phyloP scores from a whole-genome alignment of 257 asterid species.

The Solanum chaucha region DNA sequence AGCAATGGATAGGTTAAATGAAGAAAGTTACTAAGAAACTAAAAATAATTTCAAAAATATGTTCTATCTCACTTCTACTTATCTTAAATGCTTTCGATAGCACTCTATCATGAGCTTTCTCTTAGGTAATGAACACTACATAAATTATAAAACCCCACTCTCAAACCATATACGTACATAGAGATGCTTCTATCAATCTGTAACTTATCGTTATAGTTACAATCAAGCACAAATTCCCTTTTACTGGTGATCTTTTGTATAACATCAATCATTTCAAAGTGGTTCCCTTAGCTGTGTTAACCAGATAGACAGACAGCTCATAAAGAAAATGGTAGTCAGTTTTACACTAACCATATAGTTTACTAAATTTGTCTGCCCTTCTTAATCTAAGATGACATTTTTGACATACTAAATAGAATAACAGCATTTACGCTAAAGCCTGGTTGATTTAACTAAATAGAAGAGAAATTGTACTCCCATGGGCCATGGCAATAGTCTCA shows the following conservation, averaged over 20 bases:
- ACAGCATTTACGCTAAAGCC: neutral
- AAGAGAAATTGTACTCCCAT: neutral
- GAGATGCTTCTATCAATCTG: neutral
- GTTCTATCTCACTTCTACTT: too few species aligned
- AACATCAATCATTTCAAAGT: neutral
- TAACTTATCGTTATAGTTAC: neutral
- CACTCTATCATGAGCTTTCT: too few species aligned
- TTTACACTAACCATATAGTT: neutral
- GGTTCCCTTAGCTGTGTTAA: neutral
- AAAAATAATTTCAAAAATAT: too few species aligned
- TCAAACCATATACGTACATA: too few species aligned
- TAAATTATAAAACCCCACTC: too few species aligned
- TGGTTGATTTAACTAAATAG: neutral
- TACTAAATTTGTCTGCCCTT: neutral
- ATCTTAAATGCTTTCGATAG: too few species aligned
- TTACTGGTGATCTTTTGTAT: neutral
- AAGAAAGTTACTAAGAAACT: too few species aligned
- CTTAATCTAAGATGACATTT: neutral
- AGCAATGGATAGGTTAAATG: neutral
- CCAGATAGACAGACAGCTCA: neutral
- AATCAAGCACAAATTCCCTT: neutral
- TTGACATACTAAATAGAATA: neutral
- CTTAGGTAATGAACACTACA: too few species aligned
- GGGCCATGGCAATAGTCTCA: neutral
- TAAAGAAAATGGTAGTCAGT: neutral